Evolutionary conservation across 768 basidiomycete genomes (phyloP), one percentile per base, ranked within the genome.

Genomic region (Lentinula sp.): DNA sequence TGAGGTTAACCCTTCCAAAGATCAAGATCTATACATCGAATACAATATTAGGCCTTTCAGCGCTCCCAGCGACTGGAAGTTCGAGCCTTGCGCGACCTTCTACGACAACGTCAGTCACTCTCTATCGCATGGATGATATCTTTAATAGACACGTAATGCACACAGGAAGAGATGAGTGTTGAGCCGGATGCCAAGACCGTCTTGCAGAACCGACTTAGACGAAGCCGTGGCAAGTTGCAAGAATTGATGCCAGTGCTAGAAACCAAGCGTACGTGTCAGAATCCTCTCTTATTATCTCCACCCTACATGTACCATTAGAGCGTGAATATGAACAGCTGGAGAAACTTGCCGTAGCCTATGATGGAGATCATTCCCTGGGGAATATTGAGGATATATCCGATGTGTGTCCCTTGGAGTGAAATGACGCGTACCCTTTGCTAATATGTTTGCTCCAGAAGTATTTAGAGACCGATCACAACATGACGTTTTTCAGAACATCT

Each of bases 161-260:
- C 6, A 46, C 63, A 90, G 88, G 77, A 74, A 43, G 82, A 79
- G 6, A 81, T 92, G 72, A 86, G 76, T 67, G 71, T 86, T 12
- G 92, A 93, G 39, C 74, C 82, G 20, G 82, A 81, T 7, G 86
- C 92, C 0, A 93, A 90, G 71, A 78, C 91, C 2, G 84, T 90
- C 68, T 75, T 94, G 20, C 92, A 94, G 74, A 94, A 94, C 70
- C 89, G 86, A 64, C 79, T 93, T 28, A 73, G 74, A 55, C 80
- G 78, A 60, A 83, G 81, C 60, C 79, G 83, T 59, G 74, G 71
- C 37, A 91, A 89, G 73, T 68, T 90, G n/a, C 68, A 75, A 56
- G 91, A 93, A 64, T 69, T 90, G 7, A 71, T 66, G n/a, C 78
- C 85, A 4, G 65, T 86, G 13, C 75, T 90, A 6, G 72, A 79